phyloP scores from a whole-genome alignment of 371 early-diverging fungal species.

The Haplosporangium sp. region DNA sequence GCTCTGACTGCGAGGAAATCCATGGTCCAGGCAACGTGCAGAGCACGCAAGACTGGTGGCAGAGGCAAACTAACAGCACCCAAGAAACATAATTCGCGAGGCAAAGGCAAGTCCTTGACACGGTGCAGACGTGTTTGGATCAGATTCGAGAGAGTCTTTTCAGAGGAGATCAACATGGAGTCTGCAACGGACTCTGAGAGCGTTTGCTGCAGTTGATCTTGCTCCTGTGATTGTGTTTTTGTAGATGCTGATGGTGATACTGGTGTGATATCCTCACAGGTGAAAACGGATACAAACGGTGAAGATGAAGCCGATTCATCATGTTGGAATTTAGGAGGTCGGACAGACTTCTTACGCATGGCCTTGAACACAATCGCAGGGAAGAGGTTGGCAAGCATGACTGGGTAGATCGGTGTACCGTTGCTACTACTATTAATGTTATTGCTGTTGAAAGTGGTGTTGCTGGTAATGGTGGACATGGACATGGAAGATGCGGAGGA shows the following conservation, averaged over 20 bases:
- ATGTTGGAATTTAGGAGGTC: constrained; percentile 40
- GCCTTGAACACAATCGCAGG: constrained; percentile 43
- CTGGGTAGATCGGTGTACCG: constrained; percentile 22
- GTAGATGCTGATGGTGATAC: constrained; percentile 2
- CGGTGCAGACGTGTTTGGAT: constrained; percentile 30
- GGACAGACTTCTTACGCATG: constrained; percentile 30
- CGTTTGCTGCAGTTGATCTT: neutral
- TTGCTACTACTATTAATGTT: neutral
- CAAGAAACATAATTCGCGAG: constrained; percentile 45
- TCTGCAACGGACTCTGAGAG: neutral
- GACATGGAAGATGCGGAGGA: neutral
- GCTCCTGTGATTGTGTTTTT: neutral
- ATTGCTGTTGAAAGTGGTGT: neutral
- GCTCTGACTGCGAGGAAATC: constrained; percentile 27
- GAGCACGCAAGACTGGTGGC: constrained; percentile 32
- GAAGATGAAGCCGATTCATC: constrained; percentile 23
- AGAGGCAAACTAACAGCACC: constrained; percentile 44
- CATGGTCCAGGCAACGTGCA: constrained; percentile 55
- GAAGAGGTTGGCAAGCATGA: constrained; percentile 38
- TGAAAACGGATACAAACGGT: constrained; percentile 10
- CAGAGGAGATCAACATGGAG: constrained; percentile 27
- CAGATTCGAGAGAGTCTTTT: constrained; percentile 15
- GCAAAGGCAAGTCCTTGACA: constrained; percentile 45
- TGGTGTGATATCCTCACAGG: constrained; percentile 3
- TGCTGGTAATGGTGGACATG: constrained; percentile 4